Evolutionary conservation across 768 basidiomycete genomes (phyloP).

Genomic region (Lactifluus piperatus): DNA sequence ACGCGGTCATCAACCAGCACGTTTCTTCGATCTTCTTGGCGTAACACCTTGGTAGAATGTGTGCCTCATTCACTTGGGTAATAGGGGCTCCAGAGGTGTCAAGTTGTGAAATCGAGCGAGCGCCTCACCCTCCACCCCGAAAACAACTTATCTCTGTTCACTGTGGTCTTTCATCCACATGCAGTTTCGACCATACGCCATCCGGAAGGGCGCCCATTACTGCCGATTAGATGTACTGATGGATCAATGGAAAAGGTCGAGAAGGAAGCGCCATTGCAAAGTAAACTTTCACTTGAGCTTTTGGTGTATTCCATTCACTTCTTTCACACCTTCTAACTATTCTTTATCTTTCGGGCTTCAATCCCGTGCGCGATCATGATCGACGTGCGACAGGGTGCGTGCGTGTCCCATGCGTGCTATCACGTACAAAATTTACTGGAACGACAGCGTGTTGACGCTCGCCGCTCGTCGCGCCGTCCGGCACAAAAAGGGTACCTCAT

Average conservation of each 20-base stretch:
- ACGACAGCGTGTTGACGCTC: not conserved
- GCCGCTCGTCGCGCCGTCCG: not conserved
- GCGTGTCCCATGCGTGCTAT: not conserved
- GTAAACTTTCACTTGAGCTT: not conserved
- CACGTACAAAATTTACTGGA: not conserved
- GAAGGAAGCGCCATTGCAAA: not conserved
- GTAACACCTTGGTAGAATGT: not conserved
- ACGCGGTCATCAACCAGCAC: not conserved
- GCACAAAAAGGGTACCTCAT: not conserved
- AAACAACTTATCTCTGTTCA: not conserved
- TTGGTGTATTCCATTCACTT: not conserved
- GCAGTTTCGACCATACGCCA: not conserved
- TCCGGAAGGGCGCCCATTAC: not conserved
- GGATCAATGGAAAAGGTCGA: not conserved
- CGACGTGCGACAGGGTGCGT: not conserved
- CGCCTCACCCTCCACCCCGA: not conserved
- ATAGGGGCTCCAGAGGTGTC: slow-evolving; percentile 1
- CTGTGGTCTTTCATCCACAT: not conserved
- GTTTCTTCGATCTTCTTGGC: not conserved
- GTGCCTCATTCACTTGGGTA: not conserved
- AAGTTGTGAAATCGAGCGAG: not conserved
- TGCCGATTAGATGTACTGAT: not conserved
- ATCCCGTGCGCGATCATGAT: not conserved
- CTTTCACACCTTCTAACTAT: not conserved
- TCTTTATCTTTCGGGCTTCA: not conserved